Percentiles rank a stretch among this genome's conserved stretches.
phyloP scores from a whole-genome alignment of 208 protist species.

The Crithidia brevicula region DNA sequence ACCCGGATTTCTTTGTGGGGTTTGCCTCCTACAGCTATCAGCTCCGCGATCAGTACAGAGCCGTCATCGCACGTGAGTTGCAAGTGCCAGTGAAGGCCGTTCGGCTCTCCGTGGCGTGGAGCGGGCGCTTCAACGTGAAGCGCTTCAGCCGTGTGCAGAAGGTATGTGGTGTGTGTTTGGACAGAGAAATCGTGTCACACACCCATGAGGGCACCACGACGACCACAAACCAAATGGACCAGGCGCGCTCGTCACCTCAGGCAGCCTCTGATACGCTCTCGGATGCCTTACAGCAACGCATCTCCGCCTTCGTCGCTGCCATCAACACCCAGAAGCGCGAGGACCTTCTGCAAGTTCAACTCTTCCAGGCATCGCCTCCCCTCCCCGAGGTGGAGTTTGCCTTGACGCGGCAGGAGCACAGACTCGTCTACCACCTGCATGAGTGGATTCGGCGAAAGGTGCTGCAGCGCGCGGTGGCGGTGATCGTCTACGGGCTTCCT shows the following conservation, averaged over 20 bases:
- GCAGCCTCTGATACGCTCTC: slow-evolving; percentile 14
- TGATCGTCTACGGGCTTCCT: slow-evolving; percentile 57
- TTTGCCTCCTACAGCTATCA: slow-evolving; percentile 86
- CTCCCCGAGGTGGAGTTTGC: slow-evolving; percentile 80
- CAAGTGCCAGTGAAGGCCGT: slow-evolving; percentile 59
- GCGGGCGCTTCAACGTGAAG: slow-evolving; percentile 77
- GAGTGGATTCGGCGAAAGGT: slow-evolving; percentile 50
- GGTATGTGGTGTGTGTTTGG: slow-evolving; percentile 76
- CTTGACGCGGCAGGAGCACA: slow-evolving; percentile 48
- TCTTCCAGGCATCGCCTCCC: slow-evolving; percentile 69
- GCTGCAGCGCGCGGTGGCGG: slow-evolving; percentile 49
- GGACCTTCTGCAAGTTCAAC: slow-evolving; percentile 54
- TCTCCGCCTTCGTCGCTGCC: slow-evolving; percentile 40
- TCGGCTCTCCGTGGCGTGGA: slow-evolving; percentile 83
- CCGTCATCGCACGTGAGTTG: slow-evolving; percentile 63
- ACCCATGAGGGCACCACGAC: not conserved
- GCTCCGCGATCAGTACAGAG: slow-evolving; percentile 84
- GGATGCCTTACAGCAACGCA: slow-evolving; percentile 34
- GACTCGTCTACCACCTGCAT: slow-evolving; percentile 47
- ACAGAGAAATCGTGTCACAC: slow-evolving; percentile 15
- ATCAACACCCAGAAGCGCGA: slow-evolving; percentile 54
- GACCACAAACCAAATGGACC: not conserved
- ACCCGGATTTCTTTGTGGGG: slow-evolving; percentile 84
- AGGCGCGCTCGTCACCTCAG: not conserved
- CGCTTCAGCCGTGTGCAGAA: slow-evolving; percentile 73